These are phyloP conservation scores for Acarospora socialis DNA, from an alignment of 2,329 filamentous ascomycete genomes.

Conservation along the genomic window DNA sequence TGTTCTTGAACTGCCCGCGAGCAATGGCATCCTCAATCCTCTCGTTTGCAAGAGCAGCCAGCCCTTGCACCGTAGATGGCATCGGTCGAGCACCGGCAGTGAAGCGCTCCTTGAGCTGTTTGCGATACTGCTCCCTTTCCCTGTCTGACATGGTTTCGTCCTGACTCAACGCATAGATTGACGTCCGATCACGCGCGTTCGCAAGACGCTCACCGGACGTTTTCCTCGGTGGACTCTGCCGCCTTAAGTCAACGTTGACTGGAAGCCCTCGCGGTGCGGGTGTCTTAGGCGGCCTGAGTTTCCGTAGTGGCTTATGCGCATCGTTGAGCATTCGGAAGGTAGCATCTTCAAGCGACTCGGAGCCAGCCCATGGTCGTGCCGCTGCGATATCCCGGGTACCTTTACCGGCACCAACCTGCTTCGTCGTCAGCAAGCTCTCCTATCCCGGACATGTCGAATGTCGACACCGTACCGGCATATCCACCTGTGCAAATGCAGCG, in stretches of 20 bases:
- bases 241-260: constrained; percentile 31
- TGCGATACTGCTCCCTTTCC: constrained; percentile 57
- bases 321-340: constrained; percentile 67
- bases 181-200: constrained; percentile 44
- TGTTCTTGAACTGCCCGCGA: constrained; percentile 74
- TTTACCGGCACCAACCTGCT: constrained; percentile 46
- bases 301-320: constrained; percentile 41
- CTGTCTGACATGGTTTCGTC: constrained; percentile 47
- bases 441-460: too few relatives aligned
- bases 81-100: constrained; percentile 55
- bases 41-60: constrained; percentile 77
- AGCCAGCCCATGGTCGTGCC: constrained; percentile 61
- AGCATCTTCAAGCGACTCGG: constrained; percentile 58
- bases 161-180: constrained; percentile 39
- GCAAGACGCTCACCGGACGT: constrained; percentile 38
- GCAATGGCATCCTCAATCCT: constrained; percentile 89
- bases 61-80: constrained; percentile 61
- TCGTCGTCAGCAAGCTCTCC: too few relatives aligned
- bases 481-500: constrained; percentile 37
- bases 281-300: constrained; percentile 24
- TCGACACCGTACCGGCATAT: constrained; percentile 32
- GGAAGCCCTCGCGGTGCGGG: constrained; percentile 25
- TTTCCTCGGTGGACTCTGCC: constrained; percentile 22
- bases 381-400: constrained; percentile 55
- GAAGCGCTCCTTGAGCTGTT: constrained; percentile 70